phyloP scores from a whole-genome alignment of 176 grass and related monocot genomes.

The Raddia distichophylla region DNA sequence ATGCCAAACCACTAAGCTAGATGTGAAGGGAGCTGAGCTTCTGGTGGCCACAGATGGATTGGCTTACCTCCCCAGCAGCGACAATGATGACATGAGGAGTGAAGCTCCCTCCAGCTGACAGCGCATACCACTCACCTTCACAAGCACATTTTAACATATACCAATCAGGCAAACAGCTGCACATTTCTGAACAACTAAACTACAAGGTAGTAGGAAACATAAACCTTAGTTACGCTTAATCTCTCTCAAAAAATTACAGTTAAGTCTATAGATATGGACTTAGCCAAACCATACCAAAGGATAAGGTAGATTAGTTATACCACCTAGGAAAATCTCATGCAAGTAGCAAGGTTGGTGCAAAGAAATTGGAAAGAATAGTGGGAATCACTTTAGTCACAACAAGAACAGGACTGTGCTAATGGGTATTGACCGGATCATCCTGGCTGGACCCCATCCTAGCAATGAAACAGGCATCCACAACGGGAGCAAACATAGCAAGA shows the following conservation, averaged over 20 bases:
- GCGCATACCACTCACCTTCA: conserved; percentile 88
- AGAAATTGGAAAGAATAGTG: not conserved
- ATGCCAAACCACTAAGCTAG: conserved; percentile 13
- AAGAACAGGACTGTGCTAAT: conserved; percentile 21
- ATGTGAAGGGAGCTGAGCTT: not conserved
- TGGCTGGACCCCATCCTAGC: conserved; percentile 29
- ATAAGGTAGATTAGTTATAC: not conserved
- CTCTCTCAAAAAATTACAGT: too few relatives aligned
- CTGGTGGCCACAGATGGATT: conserved; percentile 2
- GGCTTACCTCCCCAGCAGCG: conserved; percentile 76
- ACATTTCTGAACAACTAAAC: not conserved
- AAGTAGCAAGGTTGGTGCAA: not conserved
- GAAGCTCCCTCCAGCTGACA: conserved; percentile 94
- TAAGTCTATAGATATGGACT: not conserved
- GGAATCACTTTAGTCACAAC: not conserved
- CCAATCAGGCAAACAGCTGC: conserved; percentile 21
- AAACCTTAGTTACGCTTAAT: conserved; percentile 2
- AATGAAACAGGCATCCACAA: conserved; percentile 43
- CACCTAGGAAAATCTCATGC: not conserved
- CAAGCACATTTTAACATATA: not conserved
- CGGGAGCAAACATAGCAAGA: conserved; percentile 31
- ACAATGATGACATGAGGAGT: conserved; percentile 89
- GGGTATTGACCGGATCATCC: not conserved
- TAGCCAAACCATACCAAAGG: not conserved
- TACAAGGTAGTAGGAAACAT: not conserved